These are phyloP conservation scores for Yarrowia bubula DNA, from an alignment of 805 yeast species.

Conservation along the genomic window DNA sequence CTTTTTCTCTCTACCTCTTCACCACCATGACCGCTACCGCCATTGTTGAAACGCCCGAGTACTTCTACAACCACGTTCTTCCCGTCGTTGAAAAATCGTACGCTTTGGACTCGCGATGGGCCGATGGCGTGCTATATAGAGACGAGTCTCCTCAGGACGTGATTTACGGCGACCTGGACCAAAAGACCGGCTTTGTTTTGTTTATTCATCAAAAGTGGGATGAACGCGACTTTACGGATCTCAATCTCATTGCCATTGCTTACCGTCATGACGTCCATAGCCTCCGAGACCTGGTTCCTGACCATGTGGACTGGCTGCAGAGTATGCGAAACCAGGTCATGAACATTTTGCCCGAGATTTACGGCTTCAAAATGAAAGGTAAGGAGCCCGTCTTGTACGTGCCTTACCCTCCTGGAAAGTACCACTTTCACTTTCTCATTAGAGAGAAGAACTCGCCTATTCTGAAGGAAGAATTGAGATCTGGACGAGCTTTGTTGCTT, in stretches of 20 bases:
- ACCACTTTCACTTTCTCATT: slow-evolving; percentile 16
- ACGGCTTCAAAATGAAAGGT: slow-evolving; percentile 12
- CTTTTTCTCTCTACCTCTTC: neutral
- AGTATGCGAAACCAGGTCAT: slow-evolving; percentile 18
- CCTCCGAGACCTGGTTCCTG: slow-evolving; percentile 10
- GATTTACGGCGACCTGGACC: slow-evolving; percentile 26
- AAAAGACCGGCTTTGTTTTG: slow-evolving; percentile 21
- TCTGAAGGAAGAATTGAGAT: neutral
- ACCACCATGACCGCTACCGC: slow-evolving; percentile 8
- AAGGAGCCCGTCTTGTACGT: slow-evolving; percentile 15
- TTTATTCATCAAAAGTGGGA: slow-evolving; percentile 15
- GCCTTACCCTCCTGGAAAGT: slow-evolving; percentile 16
- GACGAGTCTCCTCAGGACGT: slow-evolving; percentile 23
- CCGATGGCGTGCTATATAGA: slow-evolving; percentile 19
- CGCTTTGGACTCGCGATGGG: slow-evolving; percentile 9
- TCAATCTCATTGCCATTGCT: slow-evolving; percentile 24
- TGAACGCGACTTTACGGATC: neutral
- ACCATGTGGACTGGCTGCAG: slow-evolving; percentile 20
- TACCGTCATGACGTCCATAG: slow-evolving; percentile 15
- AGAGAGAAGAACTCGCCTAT: neutral
- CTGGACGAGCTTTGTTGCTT: slow-evolving; percentile 7
- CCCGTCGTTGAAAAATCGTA: slow-evolving; percentile 7
- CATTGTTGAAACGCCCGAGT: slow-evolving; percentile 12
- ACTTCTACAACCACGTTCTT: neutral
- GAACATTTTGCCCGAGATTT: slow-evolving; percentile 19